Percentiles rank a stretch among this genome's conserved stretches.
Conservation (phyloP, 2,329 filamentous ascomycete genomes). For the Sclerotinia minor region DNA sequence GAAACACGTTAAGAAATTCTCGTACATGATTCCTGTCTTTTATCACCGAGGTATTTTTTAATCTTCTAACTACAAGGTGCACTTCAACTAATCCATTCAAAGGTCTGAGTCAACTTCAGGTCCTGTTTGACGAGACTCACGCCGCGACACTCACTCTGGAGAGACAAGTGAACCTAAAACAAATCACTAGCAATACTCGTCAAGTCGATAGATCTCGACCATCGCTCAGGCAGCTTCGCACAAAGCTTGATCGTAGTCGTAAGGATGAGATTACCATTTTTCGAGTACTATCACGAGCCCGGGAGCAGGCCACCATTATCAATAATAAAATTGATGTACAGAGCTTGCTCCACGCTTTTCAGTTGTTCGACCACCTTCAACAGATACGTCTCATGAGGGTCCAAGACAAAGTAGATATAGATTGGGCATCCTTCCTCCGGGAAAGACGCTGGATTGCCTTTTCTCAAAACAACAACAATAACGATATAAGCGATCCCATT, state of each 20-base stretch:
- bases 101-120: constrained; percentile 20
- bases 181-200: constrained; percentile 3
- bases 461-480: constrained; percentile 29
- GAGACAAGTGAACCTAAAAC: constrained; percentile 24
- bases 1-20: constrained; percentile 58
- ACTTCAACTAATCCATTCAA: constrained; percentile 3
- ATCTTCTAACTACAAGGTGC: not conserved
- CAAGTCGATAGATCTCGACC: constrained; percentile 25
- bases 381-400: constrained; percentile 65
- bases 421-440: constrained; percentile 53
- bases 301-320: constrained; percentile 35
- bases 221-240: constrained; percentile 27
- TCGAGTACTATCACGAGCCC: constrained; percentile 31
- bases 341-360: constrained; percentile 33
- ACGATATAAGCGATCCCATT: constrained; percentile 42
- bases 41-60: constrained; percentile 50
- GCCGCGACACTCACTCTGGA: constrained; percentile 17
- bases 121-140: constrained; percentile 25
- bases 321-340: constrained; percentile 30
- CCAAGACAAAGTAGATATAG: constrained; percentile 58
- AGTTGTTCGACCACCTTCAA: constrained; percentile 59
- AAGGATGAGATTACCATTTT: constrained; percentile 29
- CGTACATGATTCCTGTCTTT: constrained; percentile 60
- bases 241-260: constrained; percentile 22
- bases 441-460: constrained; percentile 34